Evolutionary conservation across 176 grass and related monocot genomes (phyloP), one percentile per base, ranked within the genome.

Genomic region (Rhynchospora pubera): DNA sequence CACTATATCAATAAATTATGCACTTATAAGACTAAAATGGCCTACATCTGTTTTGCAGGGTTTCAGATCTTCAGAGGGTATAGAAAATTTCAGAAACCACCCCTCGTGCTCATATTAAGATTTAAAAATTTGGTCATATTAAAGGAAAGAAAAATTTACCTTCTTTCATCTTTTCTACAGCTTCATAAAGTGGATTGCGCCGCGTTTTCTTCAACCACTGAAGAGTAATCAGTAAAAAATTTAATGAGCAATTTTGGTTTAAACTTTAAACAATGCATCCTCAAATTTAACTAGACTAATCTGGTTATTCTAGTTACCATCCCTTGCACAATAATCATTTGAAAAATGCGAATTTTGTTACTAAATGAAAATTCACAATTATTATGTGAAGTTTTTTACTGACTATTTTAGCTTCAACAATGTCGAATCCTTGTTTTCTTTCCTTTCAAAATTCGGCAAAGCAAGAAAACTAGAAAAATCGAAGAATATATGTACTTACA

Each of bases 111-210:
- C 7, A 11, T 46, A 44, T 4, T 70, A 70, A 42, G 16, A 70
- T 45, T 2, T 6, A n/a, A 39, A 21, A 39, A 45, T 19, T 76
- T 39, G 24, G 24, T 34, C 8, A 51, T 64, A 53, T 82, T 46
- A 39, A 73, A 61, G 8, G 43, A 56, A 16, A 22, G 9, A 56
- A 9, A 83, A n/a, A 12, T 56, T 6, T 78, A 97, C 94, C 94
- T 94, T 94, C 92, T 89, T 98, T 98, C 95, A 98, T 98, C 78
- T 94, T 94, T 85, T 98, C 95, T 78, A 98, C 87, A 5, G 95
- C 90, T 76, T 98, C 91, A 85, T 83, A 79, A 14, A 98, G 92
- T 79, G 95, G 95, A 60, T 98, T 94, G 61, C 95, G 85, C 58
- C 85, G 87, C 1, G 92, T 98, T 80, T 93, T 93, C 85, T 94